These are phyloP conservation scores for Plectosphaerella plurivora DNA, from an alignment of 2,329 filamentous ascomycete genomes.

Conservation along the genomic window DNA sequence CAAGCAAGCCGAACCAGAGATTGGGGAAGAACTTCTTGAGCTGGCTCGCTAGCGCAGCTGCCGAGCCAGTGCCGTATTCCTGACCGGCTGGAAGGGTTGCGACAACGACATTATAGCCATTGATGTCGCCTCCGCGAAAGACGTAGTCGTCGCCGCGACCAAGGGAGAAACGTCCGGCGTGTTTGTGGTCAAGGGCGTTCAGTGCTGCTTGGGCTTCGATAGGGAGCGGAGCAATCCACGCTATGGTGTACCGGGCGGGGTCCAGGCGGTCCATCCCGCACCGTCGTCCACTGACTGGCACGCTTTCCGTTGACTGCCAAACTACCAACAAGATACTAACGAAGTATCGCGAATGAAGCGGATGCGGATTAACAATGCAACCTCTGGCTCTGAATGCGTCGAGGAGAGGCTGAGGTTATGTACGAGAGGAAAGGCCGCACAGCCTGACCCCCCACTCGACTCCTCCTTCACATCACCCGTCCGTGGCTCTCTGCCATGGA, in stretches of 20 bases:
- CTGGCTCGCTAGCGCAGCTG: slow-evolving; percentile 26
- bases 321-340: no score
- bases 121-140: slow-evolving; percentile 28
- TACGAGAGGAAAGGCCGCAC: no score
- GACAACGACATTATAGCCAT: slow-evolving; percentile 29
- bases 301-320: no score
- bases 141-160: slow-evolving; percentile 27
- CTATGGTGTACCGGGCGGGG: slow-evolving; percentile 16
- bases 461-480: no score
- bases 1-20: slow-evolving; percentile 29
- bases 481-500: no score
- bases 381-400: no score
- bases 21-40: slow-evolving; percentile 28
- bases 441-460: no score
- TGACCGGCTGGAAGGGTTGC: slow-evolving; percentile 27
- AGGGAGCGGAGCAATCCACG: slow-evolving; percentile 30
- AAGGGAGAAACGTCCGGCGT: slow-evolving; percentile 24
- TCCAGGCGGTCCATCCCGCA: neutral
- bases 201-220: slow-evolving; percentile 30
- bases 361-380: no score
- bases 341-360: no score
- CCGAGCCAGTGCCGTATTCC: slow-evolving; percentile 26
- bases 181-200: slow-evolving; percentile 24
- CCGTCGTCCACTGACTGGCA: no score
- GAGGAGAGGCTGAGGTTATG: no score